Base-by-base conservation (phyloP, 139 green algal species). In the Auxenochlorella pyrenoidosa region DNA sequence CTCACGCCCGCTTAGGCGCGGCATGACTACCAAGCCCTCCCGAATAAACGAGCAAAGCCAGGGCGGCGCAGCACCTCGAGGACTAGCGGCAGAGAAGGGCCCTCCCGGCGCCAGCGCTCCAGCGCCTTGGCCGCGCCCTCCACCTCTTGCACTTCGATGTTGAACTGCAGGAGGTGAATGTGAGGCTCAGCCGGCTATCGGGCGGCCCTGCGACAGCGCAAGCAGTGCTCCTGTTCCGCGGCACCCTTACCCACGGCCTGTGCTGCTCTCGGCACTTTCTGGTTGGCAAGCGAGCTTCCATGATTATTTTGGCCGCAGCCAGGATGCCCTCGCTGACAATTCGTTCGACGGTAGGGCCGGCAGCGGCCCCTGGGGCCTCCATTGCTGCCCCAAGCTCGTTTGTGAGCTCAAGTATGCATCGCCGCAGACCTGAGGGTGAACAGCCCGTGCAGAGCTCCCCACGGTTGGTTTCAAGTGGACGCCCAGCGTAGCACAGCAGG, bases 81-180 rank as follows among this genome's bases (percentile, higher is more conserved):
- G 13, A 91, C 76, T 6, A 95, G 82, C 24, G 92, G 92, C 40
- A 85, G 54, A 1, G 47, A 79, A 10, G 81, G 76, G 24, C 70
- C 70, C 70, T 95, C 88, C 21, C 70, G 63, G 41, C 88, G 86
- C 93, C 91, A 95, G 6, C 34, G 63, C 41, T 93, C 90, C 63
- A 95, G 21, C 16, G 84, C 78, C 38, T 78, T 60, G 12, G 73
- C 38, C 21, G 93, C 93, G 21, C 58, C 68, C 47, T 89, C 84
- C 40, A 93, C 68, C 79, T 95, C 93, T 15, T 91, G 84, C 16
- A 95, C 60, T 73, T 95, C 90, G 60, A 95, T 41, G 38, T 95
- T 95, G 84, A 95, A 95, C 93, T 95, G 89, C 85, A 43, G 80
- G 8, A 44, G 44, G 26, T 66, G 18, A 41, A 40, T 32, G 43